Evolutionary conservation across 495 filamentous ascomycete species (phyloP).

Genomic region (Aspergillus heteromorphus): DNA sequence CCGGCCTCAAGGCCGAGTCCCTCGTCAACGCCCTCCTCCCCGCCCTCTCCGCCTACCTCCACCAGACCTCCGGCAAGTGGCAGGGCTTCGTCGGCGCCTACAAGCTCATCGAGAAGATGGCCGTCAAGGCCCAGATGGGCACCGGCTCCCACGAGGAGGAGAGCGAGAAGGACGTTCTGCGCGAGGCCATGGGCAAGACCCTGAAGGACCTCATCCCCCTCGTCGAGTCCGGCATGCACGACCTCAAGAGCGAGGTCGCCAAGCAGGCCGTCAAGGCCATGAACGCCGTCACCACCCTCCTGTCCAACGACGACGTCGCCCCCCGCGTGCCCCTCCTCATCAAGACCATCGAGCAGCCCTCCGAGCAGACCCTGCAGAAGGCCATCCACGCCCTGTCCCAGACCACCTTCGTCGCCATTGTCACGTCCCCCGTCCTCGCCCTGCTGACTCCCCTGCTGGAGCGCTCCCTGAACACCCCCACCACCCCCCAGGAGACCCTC

Average conservation of each 20-base stretch:
- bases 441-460: conserved; percentile 94
- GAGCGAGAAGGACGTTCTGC: conserved; percentile 75
- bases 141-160: conserved; percentile 74
- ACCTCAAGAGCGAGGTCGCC: conserved; percentile 84
- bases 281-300: conserved; percentile 80
- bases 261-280: conserved; percentile 89
- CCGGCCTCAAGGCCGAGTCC: conserved; percentile 70
- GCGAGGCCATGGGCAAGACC: conserved; percentile 87
- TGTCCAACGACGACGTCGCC: conserved; percentile 95
- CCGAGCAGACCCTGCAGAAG: conserved; percentile 80
- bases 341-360: conserved; percentile 92
- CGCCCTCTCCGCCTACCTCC: conserved; percentile 64
- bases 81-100: conserved; percentile 87
- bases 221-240: conserved; percentile 91
- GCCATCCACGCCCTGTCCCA: conserved; percentile 95
- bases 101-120: conserved; percentile 80
- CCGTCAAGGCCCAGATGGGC: conserved; percentile 83
- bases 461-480: conserved; percentile 81
- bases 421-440: conserved; percentile 97
- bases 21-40: conserved; percentile 75
- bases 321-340: conserved; percentile 90
- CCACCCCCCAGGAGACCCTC: conserved; percentile 88
- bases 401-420: conserved; percentile 97
- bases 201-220: conserved; percentile 87
- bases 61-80: conserved; percentile 84